Conservation (phyloP, 495 filamentous ascomycete species). For the Penicillium steckii region DNA sequence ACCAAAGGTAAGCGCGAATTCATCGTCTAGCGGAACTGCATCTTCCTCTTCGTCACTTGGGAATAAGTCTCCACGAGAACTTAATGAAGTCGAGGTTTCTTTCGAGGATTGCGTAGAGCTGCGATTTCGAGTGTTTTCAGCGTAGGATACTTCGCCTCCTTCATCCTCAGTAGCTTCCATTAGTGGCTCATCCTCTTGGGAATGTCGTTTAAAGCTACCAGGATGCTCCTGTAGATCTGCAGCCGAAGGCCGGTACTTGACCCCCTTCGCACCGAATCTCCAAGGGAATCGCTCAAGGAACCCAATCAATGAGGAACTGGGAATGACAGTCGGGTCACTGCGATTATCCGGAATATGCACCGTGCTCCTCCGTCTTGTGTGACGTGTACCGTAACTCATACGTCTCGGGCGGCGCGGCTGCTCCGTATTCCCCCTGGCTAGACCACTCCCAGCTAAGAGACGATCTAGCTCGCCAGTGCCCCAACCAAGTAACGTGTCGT, state of each 20-base stretch:
- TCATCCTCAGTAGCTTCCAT: slow-evolving; percentile 61
- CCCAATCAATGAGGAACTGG: slow-evolving; percentile 79
- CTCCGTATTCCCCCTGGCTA: slow-evolving; percentile 45
- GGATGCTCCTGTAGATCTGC: slow-evolving; percentile 92
- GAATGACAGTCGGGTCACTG: slow-evolving; percentile 86
- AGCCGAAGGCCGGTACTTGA: slow-evolving; percentile 86
- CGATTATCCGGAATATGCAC: slow-evolving; percentile 55
- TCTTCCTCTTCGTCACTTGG: slow-evolving; percentile 92
- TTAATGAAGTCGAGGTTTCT: slow-evolving; percentile 81
- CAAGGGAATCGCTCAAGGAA: slow-evolving; percentile 84
- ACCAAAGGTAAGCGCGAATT: slow-evolving; percentile 79
- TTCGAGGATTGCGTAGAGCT: slow-evolving; percentile 82
- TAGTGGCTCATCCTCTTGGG: slow-evolving; percentile 67
- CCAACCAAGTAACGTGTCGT: slow-evolving; percentile 66
- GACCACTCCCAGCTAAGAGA: slow-evolving; percentile 73
- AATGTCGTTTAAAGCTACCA: slow-evolving; percentile 45
- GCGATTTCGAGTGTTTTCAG: slow-evolving; percentile 57
- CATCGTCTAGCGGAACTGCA: slow-evolving; percentile 89
- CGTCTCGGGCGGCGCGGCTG: slow-evolving; percentile 73
- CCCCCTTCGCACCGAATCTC: slow-evolving; percentile 72
- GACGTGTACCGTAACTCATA: slow-evolving; percentile 85
- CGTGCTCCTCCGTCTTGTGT: slow-evolving; percentile 63
- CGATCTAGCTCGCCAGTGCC: slow-evolving; percentile 87
- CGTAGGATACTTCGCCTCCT: slow-evolving; percentile 19
- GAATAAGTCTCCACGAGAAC: slow-evolving; percentile 92